phyloP scores from a whole-genome alignment of 495 filamentous ascomycete genomes.

The Penicillium angulare region DNA sequence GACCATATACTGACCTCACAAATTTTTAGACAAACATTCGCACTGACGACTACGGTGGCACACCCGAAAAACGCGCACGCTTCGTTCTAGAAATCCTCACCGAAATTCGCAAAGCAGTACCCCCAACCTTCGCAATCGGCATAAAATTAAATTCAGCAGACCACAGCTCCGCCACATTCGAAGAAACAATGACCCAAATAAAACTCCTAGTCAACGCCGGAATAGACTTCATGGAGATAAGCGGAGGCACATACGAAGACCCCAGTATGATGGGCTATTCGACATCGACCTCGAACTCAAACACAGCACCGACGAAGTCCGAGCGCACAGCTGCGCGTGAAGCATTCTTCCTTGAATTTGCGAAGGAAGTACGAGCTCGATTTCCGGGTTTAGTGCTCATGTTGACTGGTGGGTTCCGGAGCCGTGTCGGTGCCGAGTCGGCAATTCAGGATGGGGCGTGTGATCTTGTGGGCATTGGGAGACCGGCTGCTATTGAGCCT shows the following conservation, averaged over 20 bases:
- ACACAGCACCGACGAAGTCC: conserved; percentile 18
- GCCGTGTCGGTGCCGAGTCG: conserved; percentile 50
- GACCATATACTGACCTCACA: neutral
- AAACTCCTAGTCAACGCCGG: conserved; percentile 48
- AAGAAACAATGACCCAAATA: conserved; percentile 54
- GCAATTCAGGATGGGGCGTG: conserved; percentile 53
- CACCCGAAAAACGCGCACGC: conserved; percentile 39
- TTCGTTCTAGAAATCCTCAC: conserved; percentile 49
- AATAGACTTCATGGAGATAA: conserved; percentile 63
- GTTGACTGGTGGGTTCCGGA: conserved; percentile 57
- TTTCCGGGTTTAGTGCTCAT: conserved; percentile 48
- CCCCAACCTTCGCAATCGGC: conserved; percentile 51
- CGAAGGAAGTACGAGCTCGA: conserved; percentile 39
- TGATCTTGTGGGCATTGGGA: conserved; percentile 56
- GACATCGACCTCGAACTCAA: neutral
- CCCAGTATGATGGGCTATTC: conserved; percentile 36
- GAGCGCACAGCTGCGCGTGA: conserved; percentile 51
- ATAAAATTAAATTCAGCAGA: conserved; percentile 65
- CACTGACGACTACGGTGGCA: conserved; percentile 50
- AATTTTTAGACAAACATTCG: conserved; percentile 38
- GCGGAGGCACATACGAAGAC: conserved; percentile 58
- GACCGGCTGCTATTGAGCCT: conserved; percentile 52
- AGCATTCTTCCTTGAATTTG: conserved; percentile 62
- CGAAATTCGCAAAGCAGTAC: conserved; percentile 43
- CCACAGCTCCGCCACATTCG: conserved; percentile 42